These are phyloP conservation scores for Pyrus betulifolia DNA, from an alignment of 306 rosid species.

Conservation along the genomic window DNA sequence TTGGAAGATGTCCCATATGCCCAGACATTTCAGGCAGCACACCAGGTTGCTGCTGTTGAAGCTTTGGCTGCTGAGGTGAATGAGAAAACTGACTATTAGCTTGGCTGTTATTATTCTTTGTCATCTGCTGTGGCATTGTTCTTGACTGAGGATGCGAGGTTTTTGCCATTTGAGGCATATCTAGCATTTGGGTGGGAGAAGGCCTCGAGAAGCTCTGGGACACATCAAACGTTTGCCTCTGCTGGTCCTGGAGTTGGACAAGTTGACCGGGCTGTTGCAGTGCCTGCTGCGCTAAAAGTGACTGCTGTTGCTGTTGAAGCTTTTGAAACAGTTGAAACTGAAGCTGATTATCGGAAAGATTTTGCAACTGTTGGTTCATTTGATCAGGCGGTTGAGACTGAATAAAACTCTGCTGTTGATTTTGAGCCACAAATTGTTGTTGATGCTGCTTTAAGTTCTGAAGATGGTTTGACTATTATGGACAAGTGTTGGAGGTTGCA, in stretches of 20 bases:
- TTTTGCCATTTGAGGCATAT: conserved; percentile 40
- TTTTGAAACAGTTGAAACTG: conserved; percentile 68
- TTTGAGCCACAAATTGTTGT: conserved; percentile 45
- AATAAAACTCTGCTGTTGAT: conserved; percentile 53
- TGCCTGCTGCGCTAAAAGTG: conserved; percentile 63
- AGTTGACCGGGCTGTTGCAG: conserved; percentile 51
- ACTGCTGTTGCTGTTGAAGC: conserved; percentile 73
- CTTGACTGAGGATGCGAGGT: conserved; percentile 39
- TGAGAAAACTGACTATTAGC: conserved; percentile 42
- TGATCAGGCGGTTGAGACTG: conserved; percentile 54
- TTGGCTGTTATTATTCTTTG: conserved; percentile 34
- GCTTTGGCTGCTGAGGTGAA: conserved; percentile 51
- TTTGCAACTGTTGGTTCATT: conserved; percentile 51
- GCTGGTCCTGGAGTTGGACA: conserved; percentile 66
- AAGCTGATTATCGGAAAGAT: conserved; percentile 63
- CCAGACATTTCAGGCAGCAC: conserved; percentile 46
- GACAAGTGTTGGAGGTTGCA: conserved; percentile 60
- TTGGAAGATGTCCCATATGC: conserved; percentile 37
- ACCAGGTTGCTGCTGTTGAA: conserved; percentile 59
- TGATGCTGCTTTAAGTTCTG: conserved; percentile 54
- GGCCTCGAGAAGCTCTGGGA: conserved; percentile 56
- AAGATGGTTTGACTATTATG: conserved; percentile 54
- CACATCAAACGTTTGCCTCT: conserved; percentile 53
- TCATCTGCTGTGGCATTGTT: conserved; percentile 41
- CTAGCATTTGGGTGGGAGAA: conserved; percentile 45